Base-by-base conservation (phyloP, 768 basidiomycete genomes). In the Leccinum fibrillosum region DNA sequence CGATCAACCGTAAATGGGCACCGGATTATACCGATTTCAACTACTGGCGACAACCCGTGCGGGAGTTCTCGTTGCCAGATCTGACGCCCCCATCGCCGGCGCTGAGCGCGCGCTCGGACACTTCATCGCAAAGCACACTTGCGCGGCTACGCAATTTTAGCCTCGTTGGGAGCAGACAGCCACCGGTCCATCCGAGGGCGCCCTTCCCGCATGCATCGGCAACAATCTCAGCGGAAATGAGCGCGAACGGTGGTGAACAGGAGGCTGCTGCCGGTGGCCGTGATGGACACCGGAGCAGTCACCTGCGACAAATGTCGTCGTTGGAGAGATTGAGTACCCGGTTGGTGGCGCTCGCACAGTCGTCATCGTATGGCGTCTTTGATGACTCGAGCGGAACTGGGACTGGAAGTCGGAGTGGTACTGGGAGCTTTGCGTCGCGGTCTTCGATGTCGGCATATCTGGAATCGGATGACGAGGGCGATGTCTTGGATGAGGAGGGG, bases 21-120 rank as follows among this genome's bases (percentile, higher is more conserved):
- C 85, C 91, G 1, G 94, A 95, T 69, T 99, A 83, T 71, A 97
- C 95, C 1, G 96, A 98, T 72, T 94, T 97, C 80, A 98, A 96
- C 68, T 99, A 85, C 69, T 99, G 97, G 97, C 89, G 93, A 62
- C 63, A 82, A 0, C 87, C 92, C 0, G 77, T 98, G 12, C 85
- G 83, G 52, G 89, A 92, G 1, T 87, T 88, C 57, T 76, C 86
- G 4, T 78, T 94, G 3, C 95, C 95, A 0, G 89, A 92, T 68
- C 71, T 92, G 7, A 77, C 83, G 0, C 95, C 95, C 6, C 92
- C 92, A 3, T 98, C 95, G 1, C 97, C 97, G 0, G 89, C 96
- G 0, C 81, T 99, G 35, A 95, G 93, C 56, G 97, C 96, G 3
- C 86, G 92, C 2, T 98, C 95, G 2, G 96, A 98, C 65, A 85